A percentile compares a stretch with the other conserved stretches of the same genome.
These are phyloP conservation scores for Oryza brachyantha DNA, from an alignment of 176 grass and related monocot genomes.

Conservation along the genomic window DNA sequence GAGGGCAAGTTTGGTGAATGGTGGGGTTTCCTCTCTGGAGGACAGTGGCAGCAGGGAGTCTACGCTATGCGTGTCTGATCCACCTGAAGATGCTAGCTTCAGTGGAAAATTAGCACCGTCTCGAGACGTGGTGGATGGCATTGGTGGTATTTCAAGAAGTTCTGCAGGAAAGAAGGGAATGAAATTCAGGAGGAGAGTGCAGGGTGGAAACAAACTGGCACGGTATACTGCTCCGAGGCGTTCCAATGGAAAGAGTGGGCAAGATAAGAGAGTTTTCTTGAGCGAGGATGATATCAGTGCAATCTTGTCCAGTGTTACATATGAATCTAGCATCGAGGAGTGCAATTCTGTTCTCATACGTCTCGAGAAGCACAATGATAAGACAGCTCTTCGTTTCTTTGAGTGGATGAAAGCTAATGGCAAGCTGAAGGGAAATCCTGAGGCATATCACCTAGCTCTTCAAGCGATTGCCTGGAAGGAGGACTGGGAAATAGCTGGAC, in stretches of 20 bases:
- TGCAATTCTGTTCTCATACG: slow-evolving; percentile 72
- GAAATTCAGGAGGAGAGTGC: slow-evolving; percentile 39
- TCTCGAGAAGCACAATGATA: slow-evolving; percentile 67
- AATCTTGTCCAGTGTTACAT: slow-evolving; percentile 35
- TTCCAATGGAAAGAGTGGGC: slow-evolving; percentile 14
- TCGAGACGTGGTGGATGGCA: neutral
- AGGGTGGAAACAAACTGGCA: slow-evolving; percentile 36
- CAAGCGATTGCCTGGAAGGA: slow-evolving; percentile 78
- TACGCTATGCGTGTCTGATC: slow-evolving; percentile 9
- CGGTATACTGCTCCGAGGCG: slow-evolving; percentile 19
- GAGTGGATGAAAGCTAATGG: slow-evolving; percentile 74
- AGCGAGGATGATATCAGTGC: slow-evolving; percentile 20
- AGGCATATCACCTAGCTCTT: slow-evolving; percentile 75
- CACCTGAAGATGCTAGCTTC: slow-evolving; percentile 23
- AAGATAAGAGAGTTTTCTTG: neutral
- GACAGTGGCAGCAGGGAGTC: slow-evolving; percentile 1
- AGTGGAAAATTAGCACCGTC: neutral
- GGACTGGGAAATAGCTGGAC: slow-evolving; percentile 66
- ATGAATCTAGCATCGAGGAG: slow-evolving; percentile 49
- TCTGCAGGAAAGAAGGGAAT: slow-evolving; percentile 13
- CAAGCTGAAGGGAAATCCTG: slow-evolving; percentile 61
- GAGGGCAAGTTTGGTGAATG: slow-evolving; percentile 28
- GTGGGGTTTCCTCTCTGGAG: slow-evolving; percentile 22
- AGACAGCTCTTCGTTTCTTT: slow-evolving; percentile 62
- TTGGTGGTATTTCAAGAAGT: neutral